A percentile compares a stretch with the other conserved stretches of the same genome.
Evolutionary conservation across 768 basidiomycete genomes (phyloP).

Genomic region (Pisolithus albus): DNA sequence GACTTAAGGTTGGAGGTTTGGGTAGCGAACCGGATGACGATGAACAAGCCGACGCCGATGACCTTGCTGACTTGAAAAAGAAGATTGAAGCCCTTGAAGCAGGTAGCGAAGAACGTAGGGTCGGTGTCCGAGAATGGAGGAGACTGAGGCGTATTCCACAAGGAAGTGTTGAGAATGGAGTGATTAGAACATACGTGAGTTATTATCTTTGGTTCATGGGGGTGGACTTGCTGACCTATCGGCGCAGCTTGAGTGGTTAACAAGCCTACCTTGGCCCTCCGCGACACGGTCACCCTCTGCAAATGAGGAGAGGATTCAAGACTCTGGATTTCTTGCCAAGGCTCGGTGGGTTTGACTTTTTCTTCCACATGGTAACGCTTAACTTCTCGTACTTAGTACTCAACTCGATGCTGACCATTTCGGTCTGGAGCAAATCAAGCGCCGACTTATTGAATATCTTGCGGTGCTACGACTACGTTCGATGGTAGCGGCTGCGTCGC

Average conservation of each 20-base stretch:
- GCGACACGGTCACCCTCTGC: constrained; percentile 13
- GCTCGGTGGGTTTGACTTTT: constrained; percentile 41
- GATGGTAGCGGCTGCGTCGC: constrained; percentile 16
- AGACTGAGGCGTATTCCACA: constrained; percentile 82
- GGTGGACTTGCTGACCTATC: constrained; percentile 7
- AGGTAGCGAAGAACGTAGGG: constrained; percentile 75
- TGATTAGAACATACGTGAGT: constrained; percentile 75
- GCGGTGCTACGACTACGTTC: constrained; percentile 67
- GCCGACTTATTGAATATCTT: constrained; percentile 84
- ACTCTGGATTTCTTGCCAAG: constrained; percentile 54
- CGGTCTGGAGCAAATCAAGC: constrained; percentile 89
- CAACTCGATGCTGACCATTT: constrained; percentile 90
- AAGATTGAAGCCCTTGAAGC: constrained; percentile 69
- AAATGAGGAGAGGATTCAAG: constrained; percentile 35
- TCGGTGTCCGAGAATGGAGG: constrained; percentile 77
- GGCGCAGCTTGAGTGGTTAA: constrained; percentile 81
- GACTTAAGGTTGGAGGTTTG: constrained; percentile 21
- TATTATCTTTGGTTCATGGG: not conserved
- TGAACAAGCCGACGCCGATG: constrained; percentile 75
- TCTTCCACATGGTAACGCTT: not conserved
- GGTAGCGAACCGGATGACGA: constrained; percentile 63
- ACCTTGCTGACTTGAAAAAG: constrained; percentile 62
- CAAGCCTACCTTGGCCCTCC: constrained; percentile 77
- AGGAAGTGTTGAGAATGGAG: constrained; percentile 86
- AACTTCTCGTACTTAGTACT: constrained; percentile 18